Conservation (phyloP, 208 protist species). For the Novymonas esmeraldas region DNA sequence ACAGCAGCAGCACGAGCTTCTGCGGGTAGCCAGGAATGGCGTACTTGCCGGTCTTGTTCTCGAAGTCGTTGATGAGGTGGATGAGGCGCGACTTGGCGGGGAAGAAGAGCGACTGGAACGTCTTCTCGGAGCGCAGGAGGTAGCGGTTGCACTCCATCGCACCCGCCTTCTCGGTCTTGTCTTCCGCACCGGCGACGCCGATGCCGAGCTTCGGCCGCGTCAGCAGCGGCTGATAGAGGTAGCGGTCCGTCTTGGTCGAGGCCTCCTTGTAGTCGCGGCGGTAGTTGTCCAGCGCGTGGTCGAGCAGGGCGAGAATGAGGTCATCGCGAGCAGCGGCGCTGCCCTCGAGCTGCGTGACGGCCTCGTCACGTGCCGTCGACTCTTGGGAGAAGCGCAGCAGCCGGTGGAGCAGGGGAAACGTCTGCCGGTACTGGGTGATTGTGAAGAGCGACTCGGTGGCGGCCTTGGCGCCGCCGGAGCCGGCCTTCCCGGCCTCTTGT, state of each 20-base stretch:
- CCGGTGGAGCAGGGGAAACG: conserved; percentile 15
- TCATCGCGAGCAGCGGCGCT: conserved; percentile 16
- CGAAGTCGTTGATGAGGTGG: conserved; percentile 81
- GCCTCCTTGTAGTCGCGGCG: conserved; percentile 48
- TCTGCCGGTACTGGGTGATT: conserved; percentile 22
- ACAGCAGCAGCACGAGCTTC: conserved; percentile 87
- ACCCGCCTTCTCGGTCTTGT: conserved; percentile 9
- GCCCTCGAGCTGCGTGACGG: conserved; percentile 9
- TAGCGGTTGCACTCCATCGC: conserved; percentile 71
- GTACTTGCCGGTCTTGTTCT: conserved; percentile 81
- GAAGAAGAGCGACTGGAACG: conserved; percentile 92
- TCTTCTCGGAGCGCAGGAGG: conserved; percentile 77
- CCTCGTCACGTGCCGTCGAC: not conserved
- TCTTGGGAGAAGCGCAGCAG: not conserved
- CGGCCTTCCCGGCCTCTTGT: not conserved
- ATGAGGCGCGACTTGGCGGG: conserved; percentile 79
- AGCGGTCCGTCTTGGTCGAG: conserved; percentile 41
- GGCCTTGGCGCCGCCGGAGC: not conserved
- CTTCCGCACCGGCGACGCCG: conserved; percentile 7
- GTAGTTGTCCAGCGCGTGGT: conserved; percentile 18
- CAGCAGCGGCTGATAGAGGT: conserved; percentile 67
- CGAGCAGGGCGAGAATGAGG: conserved; percentile 24
- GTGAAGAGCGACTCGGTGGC: conserved; percentile 16
- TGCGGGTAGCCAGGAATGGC: conserved; percentile 87
- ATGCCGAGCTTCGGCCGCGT: conserved; percentile 11